Conservation (phyloP, 140 eudicot species). For the Erigeron philadelphicus region DNA sequence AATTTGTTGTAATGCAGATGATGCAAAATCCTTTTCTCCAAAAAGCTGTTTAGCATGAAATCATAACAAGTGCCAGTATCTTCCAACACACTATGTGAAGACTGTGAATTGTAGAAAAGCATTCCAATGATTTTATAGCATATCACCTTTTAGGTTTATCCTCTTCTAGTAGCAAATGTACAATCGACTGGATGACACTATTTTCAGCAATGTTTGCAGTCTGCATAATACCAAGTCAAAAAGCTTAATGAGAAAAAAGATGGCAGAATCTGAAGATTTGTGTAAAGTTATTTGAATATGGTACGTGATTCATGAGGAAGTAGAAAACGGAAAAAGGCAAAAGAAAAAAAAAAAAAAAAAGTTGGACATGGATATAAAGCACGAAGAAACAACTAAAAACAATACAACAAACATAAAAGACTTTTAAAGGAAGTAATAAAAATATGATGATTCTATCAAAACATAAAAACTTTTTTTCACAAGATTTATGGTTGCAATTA, state of each 20-base stretch:
- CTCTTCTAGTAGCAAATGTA: slow-evolving; percentile 73
- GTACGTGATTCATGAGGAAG: not conserved
- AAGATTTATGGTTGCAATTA: no score
- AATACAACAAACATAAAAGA: no score
- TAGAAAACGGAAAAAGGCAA: not conserved
- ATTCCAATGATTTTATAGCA: not conserved
- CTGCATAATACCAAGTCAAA: slow-evolving; percentile 33
- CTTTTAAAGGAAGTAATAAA: no score
- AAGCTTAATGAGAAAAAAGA: slow-evolving; percentile 12
- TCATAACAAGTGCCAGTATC: slow-evolving; percentile 8
- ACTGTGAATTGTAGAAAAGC: not conserved
- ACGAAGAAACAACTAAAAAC: not conserved
- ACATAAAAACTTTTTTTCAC: no score
- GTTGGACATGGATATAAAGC: not conserved
- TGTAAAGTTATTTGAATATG: not conserved
- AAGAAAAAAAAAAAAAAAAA: slow-evolving; percentile 1
- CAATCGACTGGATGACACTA: slow-evolving; percentile 67
- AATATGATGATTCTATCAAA: no score
- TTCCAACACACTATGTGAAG: not conserved
- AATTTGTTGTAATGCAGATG: slow-evolving; percentile 10
- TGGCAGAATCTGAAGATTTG: not conserved
- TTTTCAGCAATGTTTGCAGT: slow-evolving; percentile 43
- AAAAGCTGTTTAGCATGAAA: slow-evolving; percentile 1
- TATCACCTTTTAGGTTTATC: slow-evolving; percentile 51
- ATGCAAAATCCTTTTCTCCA: slow-evolving; percentile 6